A percentile compares a stretch with the other conserved stretches of the same genome.
Conservation (phyloP, 2,329 filamentous ascomycete genomes). For the Penicillium sp. region DNA sequence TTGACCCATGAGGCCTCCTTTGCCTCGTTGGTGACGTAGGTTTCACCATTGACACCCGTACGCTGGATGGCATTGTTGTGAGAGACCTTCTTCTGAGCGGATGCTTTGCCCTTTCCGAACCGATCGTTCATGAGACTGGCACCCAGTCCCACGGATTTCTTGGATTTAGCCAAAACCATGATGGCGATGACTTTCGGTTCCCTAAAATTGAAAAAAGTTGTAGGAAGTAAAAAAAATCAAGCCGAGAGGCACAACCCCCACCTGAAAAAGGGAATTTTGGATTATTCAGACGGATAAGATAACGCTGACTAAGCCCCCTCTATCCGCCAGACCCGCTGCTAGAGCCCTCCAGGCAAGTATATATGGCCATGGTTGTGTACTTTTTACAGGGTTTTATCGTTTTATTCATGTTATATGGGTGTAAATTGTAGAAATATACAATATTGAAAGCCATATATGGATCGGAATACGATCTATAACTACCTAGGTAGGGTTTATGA, state of each 20-base stretch:
- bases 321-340: neutral
- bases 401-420: neutral
- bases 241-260: conserved; percentile 20
- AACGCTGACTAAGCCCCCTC: conserved; percentile 25
- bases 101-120: conserved; percentile 88
- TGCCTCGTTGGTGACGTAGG: conserved; percentile 85
- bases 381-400: neutral
- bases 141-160: conserved; percentile 90
- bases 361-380: neutral
- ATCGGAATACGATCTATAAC: neutral
- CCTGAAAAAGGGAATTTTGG: conserved; percentile 29
- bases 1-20: conserved; percentile 97
- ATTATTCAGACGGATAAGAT: conserved; percentile 34
- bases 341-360: neutral
- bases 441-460: too few relatives aligned
- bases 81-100: conserved; percentile 72
- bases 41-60: conserved; percentile 72
- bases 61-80: conserved; percentile 65
- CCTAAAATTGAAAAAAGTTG: conserved; percentile 9
- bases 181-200: conserved; percentile 25
- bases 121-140: conserved; percentile 99
- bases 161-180: conserved; percentile 85
- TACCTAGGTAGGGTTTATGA: neutral
- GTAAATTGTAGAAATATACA: neutral
- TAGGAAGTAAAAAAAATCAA: conserved; percentile 16